Conservation (phyloP, 2,329 filamentous ascomycete genomes). For the Arthrocladium fulminans region DNA sequence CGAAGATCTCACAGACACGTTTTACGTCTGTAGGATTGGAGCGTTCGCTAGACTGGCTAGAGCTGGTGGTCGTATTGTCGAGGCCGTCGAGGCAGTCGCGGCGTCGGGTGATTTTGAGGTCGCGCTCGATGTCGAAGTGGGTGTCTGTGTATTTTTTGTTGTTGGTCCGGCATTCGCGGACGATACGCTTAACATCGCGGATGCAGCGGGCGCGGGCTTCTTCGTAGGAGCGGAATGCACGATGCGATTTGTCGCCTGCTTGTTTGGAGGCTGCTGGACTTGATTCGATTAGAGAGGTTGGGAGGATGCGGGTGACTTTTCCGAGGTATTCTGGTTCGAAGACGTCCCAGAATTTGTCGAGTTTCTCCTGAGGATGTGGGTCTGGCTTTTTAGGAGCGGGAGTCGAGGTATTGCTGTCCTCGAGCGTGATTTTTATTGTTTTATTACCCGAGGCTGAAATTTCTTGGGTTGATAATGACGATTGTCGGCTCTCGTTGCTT, state of each 20-base stretch:
- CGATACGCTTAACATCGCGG: conserved; percentile 51
- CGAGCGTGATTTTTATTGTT: conserved; percentile 8
- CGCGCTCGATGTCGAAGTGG: conserved; percentile 77
- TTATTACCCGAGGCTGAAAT: not conserved
- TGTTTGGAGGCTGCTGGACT: conserved; percentile 54
- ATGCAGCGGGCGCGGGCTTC: conserved; percentile 62
- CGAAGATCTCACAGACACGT: conserved; percentile 60
- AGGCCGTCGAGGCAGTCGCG: conserved; percentile 47
- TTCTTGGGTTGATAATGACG: not conserved
- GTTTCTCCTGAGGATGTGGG: conserved; percentile 53
- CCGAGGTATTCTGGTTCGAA: conserved; percentile 64
- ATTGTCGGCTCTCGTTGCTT: not conserved
- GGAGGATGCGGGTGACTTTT: conserved; percentile 63
- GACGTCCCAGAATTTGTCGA: conserved; percentile 66
- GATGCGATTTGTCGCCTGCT: conserved; percentile 46
- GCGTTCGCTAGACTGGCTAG: not conserved
- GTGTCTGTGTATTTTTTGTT: conserved; percentile 85
- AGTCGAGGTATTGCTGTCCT: not conserved
- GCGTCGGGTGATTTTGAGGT: conserved; percentile 49
- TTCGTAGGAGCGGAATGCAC: conserved; percentile 60
- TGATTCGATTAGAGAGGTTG: conserved; percentile 48
- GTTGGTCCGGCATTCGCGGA: conserved; percentile 58
- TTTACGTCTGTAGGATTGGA: conserved; percentile 6
- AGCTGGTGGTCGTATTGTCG: conserved; percentile 1
- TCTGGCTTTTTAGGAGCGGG: conserved; percentile 37